Conservation (phyloP, 345 rosid species). For the Acer campestre region DNA sequence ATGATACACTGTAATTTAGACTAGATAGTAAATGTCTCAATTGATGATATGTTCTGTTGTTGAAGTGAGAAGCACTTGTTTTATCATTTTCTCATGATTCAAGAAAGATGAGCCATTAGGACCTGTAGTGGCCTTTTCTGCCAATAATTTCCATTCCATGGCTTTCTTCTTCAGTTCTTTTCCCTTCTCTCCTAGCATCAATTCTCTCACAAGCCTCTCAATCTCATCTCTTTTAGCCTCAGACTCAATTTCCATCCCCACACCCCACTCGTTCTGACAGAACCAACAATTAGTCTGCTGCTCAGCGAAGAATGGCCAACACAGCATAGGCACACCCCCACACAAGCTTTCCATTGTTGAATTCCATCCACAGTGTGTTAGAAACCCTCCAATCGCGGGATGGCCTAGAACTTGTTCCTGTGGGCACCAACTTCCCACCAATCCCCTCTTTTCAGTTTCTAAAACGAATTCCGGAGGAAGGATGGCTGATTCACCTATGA, state of each 20-base stretch:
- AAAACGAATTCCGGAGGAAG: slow-evolving; percentile 6
- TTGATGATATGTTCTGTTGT: not conserved
- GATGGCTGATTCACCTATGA: slow-evolving; percentile 13
- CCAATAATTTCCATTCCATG: slow-evolving; percentile 17
- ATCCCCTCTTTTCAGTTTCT: not conserved
- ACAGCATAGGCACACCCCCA: not conserved
- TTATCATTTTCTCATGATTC: slow-evolving; percentile 9
- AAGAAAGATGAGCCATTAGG: slow-evolving; percentile 8
- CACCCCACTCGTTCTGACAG: slow-evolving; percentile 1
- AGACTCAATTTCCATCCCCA: slow-evolving; percentile 18
- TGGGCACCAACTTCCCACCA: slow-evolving; percentile 9
- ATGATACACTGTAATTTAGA: no score
- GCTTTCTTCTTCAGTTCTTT: slow-evolving; percentile 11
- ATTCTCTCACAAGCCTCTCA: slow-evolving; percentile 19
- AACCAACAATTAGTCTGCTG: not conserved
- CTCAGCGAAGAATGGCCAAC: not conserved
- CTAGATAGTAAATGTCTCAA: not conserved
- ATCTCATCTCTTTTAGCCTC: slow-evolving; percentile 21
- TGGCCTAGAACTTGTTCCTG: slow-evolving; percentile 1
- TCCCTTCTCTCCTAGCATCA: slow-evolving; percentile 24
- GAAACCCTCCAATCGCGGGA: not conserved
- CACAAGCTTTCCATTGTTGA: not conserved
- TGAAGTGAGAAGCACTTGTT: not conserved
- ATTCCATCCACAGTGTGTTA: not conserved
- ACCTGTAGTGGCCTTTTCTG: slow-evolving; percentile 1